Evolutionary conservation across 2,329 filamentous ascomycete genomes (phyloP).

Genomic region (Colletotrichum shisoi): DNA sequence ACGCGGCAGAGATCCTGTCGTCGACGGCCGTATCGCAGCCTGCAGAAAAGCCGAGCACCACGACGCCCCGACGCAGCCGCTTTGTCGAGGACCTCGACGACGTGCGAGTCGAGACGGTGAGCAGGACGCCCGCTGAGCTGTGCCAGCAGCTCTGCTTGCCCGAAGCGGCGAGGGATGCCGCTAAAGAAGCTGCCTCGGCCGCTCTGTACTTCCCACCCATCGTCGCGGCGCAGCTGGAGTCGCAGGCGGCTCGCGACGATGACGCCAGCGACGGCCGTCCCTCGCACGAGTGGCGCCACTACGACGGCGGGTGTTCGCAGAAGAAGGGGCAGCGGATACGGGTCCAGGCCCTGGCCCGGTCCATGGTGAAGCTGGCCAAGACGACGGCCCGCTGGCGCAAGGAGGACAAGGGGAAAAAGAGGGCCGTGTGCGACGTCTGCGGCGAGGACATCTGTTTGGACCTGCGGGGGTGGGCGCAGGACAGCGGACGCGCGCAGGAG

Average conservation of each 20-base stretch:
- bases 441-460: background rate
- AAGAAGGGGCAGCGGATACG: constrained; percentile 3
- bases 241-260: background rate
- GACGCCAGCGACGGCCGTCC: background rate
- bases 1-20: background rate
- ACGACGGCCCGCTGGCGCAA: background rate
- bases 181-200: background rate
- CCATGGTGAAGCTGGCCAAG: background rate
- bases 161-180: background rate
- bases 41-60: background rate
- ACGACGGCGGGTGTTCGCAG: constrained; percentile 3
- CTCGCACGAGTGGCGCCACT: constrained; percentile 1
- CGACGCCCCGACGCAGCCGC: background rate
- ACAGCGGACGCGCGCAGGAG: background rate
- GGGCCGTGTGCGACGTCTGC: constrained; percentile 6
- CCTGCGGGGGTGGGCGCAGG: background rate
- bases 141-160: background rate
- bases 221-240: background rate
- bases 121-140: background rate
- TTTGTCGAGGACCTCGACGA: constrained; percentile 6
- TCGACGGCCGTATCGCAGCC: background rate
- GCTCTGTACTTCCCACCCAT: background rate
- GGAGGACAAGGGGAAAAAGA: constrained; percentile 4
- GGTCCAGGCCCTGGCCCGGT: background rate
- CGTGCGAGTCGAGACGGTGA: background rate